Base-by-base conservation (phyloP, 352 stramenopile genomes). In the Phytophthora foliorum region DNA sequence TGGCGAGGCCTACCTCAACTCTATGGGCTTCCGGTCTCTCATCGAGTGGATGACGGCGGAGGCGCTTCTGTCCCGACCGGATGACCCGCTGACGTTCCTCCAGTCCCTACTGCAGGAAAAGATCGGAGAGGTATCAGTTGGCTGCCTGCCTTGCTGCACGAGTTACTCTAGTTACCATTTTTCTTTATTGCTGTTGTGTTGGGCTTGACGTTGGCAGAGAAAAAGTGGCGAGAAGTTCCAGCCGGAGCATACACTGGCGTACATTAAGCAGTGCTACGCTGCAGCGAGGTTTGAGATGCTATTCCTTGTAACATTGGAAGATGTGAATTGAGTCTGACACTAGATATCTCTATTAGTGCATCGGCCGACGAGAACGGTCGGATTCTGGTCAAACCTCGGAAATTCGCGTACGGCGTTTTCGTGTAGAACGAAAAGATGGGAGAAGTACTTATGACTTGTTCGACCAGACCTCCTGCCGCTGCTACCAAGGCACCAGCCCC, bases 1-100 rank as follows among this genome's bases (percentile, higher is more conserved):
- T 9, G 87, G 87, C 0, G 89, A 95, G 67, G 79, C 86, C 50
- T 98, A 98, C 66, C 81, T 98, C 64, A 92, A 93, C 54, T 78
- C 76, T 16, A 91, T 96, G 62, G 90, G 92, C 57, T 98, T 97
- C 63, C 92, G 91, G 50, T 94, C 89, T 46, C 80, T 98, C 44
- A 93, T 97, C 63, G 92, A 98, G 74, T 98, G 89, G 88, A 71
- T 98, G 69, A 97, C 91, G 25, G 92, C 92, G 2, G 92, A 97
- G 54, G 80, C 88, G 27, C 77, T 98, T 52, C 58, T 97, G 29
- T 89, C 87, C 17, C 80, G 90, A 44, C 90, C 92, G 0, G 86
- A 97, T 19, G 92, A 98, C 61, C 92, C 92, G 17, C 63, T 98
- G n/a, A 75, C 68, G 10, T 97, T 97, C 57, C 80, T 97, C 22